A percentile compares a stretch with the other conserved stretches of the same genome.
Evolutionary conservation across 345 rosid genomes (phyloP).

Genomic region (Geranium rotundifolium): DNA sequence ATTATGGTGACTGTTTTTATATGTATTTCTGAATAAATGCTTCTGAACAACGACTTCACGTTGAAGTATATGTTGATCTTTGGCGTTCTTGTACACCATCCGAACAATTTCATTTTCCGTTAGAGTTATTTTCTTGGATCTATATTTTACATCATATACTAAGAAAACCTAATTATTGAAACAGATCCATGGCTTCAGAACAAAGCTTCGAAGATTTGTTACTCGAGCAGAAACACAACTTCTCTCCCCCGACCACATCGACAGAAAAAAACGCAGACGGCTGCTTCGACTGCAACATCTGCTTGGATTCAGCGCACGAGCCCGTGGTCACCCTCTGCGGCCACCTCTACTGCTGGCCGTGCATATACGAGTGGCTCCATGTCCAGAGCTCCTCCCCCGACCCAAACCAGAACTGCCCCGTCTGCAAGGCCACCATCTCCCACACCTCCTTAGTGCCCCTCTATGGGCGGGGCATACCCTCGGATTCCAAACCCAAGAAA

Average conservation of each 20-base stretch:
- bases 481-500: slow-evolving; percentile 21
- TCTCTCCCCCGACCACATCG: slow-evolving; percentile 5
- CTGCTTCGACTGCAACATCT: slow-evolving; percentile 20
- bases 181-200: slow-evolving; percentile 12
- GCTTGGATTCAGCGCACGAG: slow-evolving; percentile 15
- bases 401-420: slow-evolving; percentile 52
- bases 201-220: slow-evolving; percentile 14
- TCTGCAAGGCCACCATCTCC: slow-evolving; percentile 66
- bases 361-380: slow-evolving; percentile 20
- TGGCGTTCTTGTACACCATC: no score
- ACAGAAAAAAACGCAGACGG: slow-evolving; percentile 4
- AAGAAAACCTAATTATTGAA: neutral
- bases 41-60: no score
- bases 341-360: slow-evolving; percentile 21
- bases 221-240: neutral
- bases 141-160: no score
- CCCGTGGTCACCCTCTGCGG: slow-evolving; percentile 20
- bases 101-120: no score
- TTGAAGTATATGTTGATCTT: no score
- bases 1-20: no score
- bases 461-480: slow-evolving; percentile 62
- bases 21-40: no score
- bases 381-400: slow-evolving; percentile 13
- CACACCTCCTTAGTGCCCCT: slow-evolving; percentile 70
- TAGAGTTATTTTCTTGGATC: no score